These are phyloP conservation scores for Oenanthe javanica DNA, from an alignment of 140 eudicot species.

Conservation along the genomic window DNA sequence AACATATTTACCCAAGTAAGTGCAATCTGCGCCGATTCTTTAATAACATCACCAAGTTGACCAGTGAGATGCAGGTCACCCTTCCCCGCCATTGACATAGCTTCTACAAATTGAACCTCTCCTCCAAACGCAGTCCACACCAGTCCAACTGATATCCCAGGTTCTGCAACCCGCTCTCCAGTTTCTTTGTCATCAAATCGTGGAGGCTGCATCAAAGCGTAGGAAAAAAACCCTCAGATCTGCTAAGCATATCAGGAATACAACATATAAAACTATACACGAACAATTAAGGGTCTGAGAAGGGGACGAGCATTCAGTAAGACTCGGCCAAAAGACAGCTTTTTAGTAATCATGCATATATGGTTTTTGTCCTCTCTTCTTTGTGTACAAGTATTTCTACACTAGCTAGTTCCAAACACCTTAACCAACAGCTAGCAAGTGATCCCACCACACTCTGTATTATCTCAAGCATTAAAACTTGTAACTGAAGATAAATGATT, in stretches of 20 bases:
- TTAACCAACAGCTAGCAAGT: not conserved
- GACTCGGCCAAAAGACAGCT: not conserved
- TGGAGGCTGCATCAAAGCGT: conserved; percentile 61
- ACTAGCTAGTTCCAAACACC: not conserved
- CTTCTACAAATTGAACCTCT: conserved; percentile 97
- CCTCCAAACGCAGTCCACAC: conserved; percentile 99
- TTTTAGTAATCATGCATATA: not conserved
- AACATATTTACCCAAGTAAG: conserved; percentile 77
- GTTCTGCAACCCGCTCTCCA: conserved; percentile 79
- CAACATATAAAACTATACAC: conserved; percentile 11
- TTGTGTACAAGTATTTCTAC: not conserved
- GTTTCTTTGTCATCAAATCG: conserved; percentile 85
- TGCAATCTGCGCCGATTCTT: conserved; percentile 98
- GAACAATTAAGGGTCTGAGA: not conserved
- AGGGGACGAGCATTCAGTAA: not conserved
- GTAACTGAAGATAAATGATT: conserved; percentile 8
- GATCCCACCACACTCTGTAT: not conserved
- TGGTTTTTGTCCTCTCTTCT: not conserved
- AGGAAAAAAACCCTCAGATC: not conserved
- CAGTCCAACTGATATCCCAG: conserved; percentile 90
- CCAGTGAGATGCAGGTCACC: conserved; percentile 97
- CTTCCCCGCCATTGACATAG: conserved; percentile 79
- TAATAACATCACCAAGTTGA: conserved; percentile 95
- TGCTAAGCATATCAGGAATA: not conserved
- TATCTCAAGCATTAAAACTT: not conserved